A percentile compares a stretch with the other conserved stretches of the same genome.
Conservation (phyloP, 305 asterid species). For the Solanum chacoense region DNA sequence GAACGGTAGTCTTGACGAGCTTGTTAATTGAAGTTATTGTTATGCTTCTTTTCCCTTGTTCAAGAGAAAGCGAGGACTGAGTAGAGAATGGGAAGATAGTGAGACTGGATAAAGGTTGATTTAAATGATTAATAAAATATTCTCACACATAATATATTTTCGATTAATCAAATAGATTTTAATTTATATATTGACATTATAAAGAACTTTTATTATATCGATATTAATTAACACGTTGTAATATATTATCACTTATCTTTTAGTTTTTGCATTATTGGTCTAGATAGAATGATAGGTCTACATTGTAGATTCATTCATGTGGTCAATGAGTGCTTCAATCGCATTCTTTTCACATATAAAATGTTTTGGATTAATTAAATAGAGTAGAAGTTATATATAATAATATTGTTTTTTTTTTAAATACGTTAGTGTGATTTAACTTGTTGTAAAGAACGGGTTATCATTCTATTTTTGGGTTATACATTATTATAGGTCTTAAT, state of each 20-base stretch:
- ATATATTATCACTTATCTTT: not conserved
- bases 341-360: not conserved
- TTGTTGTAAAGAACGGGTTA: not conserved
- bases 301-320: not conserved
- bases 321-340: not conserved
- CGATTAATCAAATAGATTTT: no score
- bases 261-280: not conserved
- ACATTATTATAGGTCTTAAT: not conserved
- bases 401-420: no score
- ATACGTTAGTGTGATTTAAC: not conserved
- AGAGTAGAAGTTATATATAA: not conserved
- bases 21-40: not conserved
- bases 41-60: fast-evolving
- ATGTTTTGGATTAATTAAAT: not conserved
- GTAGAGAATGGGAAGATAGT: fast-evolving
- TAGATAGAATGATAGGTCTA: not conserved
- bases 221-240: not conserved
- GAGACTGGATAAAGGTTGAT: not conserved
- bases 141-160: not conserved
- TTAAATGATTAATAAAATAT: no score
- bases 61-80: fast-evolving
- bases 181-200: not conserved
- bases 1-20: not conserved
- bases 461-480: not conserved
- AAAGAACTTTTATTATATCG: no score